A percentile compares a stretch with the other conserved stretches of the same genome.
These are phyloP conservation scores for Vigna radiata DNA, from an alignment of 306 rosid species.

Conservation along the genomic window DNA sequence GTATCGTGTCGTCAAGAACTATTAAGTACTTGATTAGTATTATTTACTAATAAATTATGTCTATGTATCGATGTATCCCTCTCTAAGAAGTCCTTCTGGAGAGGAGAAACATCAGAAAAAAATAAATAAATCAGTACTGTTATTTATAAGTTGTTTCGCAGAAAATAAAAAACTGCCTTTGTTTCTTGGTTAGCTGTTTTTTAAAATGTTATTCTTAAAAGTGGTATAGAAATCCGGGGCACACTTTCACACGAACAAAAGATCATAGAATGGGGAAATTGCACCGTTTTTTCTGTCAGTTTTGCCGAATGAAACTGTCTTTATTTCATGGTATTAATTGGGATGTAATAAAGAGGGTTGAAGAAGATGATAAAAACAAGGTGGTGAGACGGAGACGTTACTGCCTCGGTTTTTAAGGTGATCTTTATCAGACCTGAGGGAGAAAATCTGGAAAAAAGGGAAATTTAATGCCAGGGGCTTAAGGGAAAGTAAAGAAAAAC, in stretches of 20 bases:
- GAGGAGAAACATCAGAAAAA: no score
- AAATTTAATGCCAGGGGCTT: background rate
- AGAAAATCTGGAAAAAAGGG: background rate
- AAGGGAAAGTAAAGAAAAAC: background rate
- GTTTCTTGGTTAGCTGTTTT: no score
- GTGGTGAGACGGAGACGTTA: conserved; percentile 15
- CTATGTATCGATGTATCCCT: no score
- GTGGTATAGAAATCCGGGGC: background rate
- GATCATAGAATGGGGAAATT: background rate
- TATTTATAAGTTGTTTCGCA: no score
- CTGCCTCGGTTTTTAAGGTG: conserved; percentile 9
- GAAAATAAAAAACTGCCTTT: no score
- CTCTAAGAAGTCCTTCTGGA: no score
- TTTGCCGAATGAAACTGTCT: conserved; percentile 18
- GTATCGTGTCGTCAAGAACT: background rate
- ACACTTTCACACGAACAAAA: background rate
- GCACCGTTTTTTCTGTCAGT: background rate
- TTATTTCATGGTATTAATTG: background rate
- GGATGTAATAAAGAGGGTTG: background rate
- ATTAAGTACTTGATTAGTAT: background rate
- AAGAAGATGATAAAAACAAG: conserved; percentile 4
- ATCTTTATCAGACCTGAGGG: background rate
- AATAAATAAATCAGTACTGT: no score
- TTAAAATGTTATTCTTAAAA: no score
- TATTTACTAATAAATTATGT: background rate